Evolutionary conservation across 2,329 filamentous ascomycete species (phyloP), one percentile per base, ranked within the genome.

Genomic region (Talaromyces sp.): DNA sequence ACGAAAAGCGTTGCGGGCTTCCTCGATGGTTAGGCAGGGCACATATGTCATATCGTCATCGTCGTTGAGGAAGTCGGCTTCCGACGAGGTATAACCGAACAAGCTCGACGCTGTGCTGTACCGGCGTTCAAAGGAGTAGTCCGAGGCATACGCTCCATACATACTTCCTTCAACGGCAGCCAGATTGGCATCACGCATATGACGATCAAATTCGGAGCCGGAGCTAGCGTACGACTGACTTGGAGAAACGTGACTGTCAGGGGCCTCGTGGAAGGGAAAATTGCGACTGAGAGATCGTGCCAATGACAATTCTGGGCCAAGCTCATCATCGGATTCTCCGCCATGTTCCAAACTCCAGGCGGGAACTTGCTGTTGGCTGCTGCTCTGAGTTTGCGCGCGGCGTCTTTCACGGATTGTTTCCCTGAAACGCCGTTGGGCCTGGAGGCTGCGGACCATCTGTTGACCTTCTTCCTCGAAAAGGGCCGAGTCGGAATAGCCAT

Each of bases 41-140:
- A 98, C 93, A 70, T 95, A 96, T 39, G 90, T 91, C 74, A 92
- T 92, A 72, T 98, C 93, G 68, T 96, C 92, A 39, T 91, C 89
- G 55, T 78, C 76, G 9, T 72, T 70, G 17, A 74, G 70, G 71
- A 75, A 77, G 60, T 80, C 77, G 1, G 75, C 71, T 62, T 80
- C 78, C 1, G 77, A 79, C 1, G 75, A 75, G 36, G 77, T 72
- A 62, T 78, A 75, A 6, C 76, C 75, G 62, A 78, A 69, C 58
- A 76, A 75, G 63, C 90, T 95, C 58, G 90, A 91, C 4, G 90
- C 87, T 76, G 93, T 85, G 71, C 92, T 96, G 36, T 91, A 89
- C 4, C 90, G 90, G 57, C 91, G 85, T 51, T 85, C 86, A 49
- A 88, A 85, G 57, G 83, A 77, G 25, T 78, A 75, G 27, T 84